Evolutionary conservation across 1,139 yeast species (phyloP).

Genomic region (Debaryomyces subglobosus): DNA sequence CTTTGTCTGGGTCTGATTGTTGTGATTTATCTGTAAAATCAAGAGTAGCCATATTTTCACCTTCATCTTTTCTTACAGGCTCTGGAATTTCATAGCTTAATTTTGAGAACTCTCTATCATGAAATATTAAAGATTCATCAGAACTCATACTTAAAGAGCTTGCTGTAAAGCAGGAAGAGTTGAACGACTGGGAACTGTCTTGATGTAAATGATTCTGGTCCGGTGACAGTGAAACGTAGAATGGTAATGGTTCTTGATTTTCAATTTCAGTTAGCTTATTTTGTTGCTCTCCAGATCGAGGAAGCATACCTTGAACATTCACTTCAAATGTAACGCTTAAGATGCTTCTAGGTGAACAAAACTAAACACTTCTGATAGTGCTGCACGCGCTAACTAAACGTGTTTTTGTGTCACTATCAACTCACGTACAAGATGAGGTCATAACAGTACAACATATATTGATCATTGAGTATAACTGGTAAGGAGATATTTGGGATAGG

Average conservation of each 20-base stretch:
- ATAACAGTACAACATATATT: neutral
- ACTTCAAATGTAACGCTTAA: neutral
- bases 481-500: neutral
- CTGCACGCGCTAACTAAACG: slow-evolving; percentile 6
- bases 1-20: neutral
- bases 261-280: neutral
- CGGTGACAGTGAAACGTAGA: neutral
- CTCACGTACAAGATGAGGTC: slow-evolving; percentile 4
- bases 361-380: slow-evolving; percentile 1
- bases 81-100: slow-evolving; percentile 15
- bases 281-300: slow-evolving; percentile 3
- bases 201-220: neutral
- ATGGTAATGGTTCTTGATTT: neutral
- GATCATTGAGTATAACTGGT: neutral
- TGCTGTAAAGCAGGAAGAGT: slow-evolving; percentile 2
- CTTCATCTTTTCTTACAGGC: neutral
- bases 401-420: slow-evolving; percentile 7
- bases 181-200: slow-evolving; percentile 3
- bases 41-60: neutral
- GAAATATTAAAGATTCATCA: neutral
- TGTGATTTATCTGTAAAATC: neutral
- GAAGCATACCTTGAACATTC: slow-evolving; percentile 3
- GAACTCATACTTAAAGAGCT: neutral
- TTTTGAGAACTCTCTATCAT: slow-evolving; percentile 22
- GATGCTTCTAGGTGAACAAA: neutral